Percentiles rank a stretch among this genome's conserved stretches.
Evolutionary conservation across 208 protist genomes (phyloP).

Genomic region (Wallacemonas sp.): DNA sequence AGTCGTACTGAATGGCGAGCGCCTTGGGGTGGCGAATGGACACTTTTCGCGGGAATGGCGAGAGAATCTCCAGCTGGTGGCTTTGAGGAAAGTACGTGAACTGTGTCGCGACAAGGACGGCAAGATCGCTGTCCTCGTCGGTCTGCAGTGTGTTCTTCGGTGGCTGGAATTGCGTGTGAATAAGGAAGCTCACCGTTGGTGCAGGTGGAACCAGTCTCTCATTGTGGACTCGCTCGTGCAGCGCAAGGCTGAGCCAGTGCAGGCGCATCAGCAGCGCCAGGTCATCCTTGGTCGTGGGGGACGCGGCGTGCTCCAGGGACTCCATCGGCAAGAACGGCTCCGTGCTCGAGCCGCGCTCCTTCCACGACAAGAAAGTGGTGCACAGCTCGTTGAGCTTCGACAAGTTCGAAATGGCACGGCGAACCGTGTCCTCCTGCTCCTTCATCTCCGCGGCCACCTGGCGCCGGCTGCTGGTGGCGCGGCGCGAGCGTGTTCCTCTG

Average conservation of each 20-base stretch:
- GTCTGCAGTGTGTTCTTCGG: conserved; percentile 16
- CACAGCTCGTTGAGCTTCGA: conserved; percentile 51
- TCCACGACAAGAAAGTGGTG: conserved; percentile 45
- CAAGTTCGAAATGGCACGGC: conserved; percentile 29
- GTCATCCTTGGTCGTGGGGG: conserved; percentile 45
- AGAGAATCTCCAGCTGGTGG: conserved; percentile 33
- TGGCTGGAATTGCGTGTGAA: conserved; percentile 22
- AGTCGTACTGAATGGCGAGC: conserved; percentile 26
- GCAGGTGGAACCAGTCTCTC: conserved; percentile 40
- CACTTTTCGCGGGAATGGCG: conserved; percentile 27
- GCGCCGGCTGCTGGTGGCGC: not conserved
- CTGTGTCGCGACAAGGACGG: conserved; percentile 47
- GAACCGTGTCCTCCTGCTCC: conserved; percentile 32
- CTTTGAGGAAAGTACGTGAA: conserved; percentile 58
- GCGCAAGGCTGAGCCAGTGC: conserved; percentile 51
- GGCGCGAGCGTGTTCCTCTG: not conserved
- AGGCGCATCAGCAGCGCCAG: conserved; percentile 35
- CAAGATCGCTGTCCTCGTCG: conserved; percentile 51
- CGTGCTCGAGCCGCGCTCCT: conserved; percentile 23
- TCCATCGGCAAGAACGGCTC: conserved; percentile 32
- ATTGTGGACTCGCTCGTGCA: conserved; percentile 44
- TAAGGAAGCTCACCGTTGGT: conserved; percentile 54
- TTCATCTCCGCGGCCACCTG: conserved; percentile 1
- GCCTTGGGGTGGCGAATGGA: conserved; percentile 40
- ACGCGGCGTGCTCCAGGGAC: conserved; percentile 28